These are phyloP conservation scores for Cercospora sp. DNA, from an alignment of 2,329 filamentous ascomycete species.

Conservation along the genomic window DNA sequence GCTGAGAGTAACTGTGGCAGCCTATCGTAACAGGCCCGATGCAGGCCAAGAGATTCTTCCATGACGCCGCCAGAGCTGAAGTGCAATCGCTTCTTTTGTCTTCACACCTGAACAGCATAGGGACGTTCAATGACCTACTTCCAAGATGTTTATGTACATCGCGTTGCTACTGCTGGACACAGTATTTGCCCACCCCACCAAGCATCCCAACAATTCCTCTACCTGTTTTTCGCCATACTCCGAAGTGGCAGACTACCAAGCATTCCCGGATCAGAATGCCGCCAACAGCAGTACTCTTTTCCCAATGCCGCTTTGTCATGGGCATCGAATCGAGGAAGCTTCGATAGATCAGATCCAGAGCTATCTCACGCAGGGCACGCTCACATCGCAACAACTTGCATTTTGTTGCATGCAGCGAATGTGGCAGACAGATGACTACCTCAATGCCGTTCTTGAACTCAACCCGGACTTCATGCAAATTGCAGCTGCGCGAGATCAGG, in stretches of 20 bases:
- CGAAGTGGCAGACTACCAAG: not conserved
- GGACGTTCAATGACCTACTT: too few relatives aligned
- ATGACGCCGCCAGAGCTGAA: not conserved
- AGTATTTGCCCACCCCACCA: not conserved
- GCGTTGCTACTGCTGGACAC: not conserved
- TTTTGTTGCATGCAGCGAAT: constrained; percentile 63
- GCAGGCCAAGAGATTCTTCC: not conserved
- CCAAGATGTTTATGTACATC: not conserved
- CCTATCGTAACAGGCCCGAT: not conserved
- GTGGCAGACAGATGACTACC: constrained; percentile 63
- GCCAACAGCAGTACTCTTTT: constrained; percentile 43
- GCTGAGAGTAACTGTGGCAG: not conserved
- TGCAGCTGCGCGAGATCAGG: constrained; percentile 60
- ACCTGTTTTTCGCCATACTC: not conserved
- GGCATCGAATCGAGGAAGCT: constrained; percentile 65
- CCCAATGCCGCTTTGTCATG: constrained; percentile 62
- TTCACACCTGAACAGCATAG: not conserved
- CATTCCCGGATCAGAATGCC: not conserved
- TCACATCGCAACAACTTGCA: constrained; percentile 61
- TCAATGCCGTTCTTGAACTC: constrained; percentile 62
- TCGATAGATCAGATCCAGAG: constrained; percentile 67
- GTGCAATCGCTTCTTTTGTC: not conserved
- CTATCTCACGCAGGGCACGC: constrained; percentile 54
- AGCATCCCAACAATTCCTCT: not conserved
- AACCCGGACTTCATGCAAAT: constrained; percentile 68